A percentile compares a stretch with the other conserved stretches of the same genome.
Conservation (phyloP, 1,139 yeast species). For the Starmera stellimalicola region DNA sequence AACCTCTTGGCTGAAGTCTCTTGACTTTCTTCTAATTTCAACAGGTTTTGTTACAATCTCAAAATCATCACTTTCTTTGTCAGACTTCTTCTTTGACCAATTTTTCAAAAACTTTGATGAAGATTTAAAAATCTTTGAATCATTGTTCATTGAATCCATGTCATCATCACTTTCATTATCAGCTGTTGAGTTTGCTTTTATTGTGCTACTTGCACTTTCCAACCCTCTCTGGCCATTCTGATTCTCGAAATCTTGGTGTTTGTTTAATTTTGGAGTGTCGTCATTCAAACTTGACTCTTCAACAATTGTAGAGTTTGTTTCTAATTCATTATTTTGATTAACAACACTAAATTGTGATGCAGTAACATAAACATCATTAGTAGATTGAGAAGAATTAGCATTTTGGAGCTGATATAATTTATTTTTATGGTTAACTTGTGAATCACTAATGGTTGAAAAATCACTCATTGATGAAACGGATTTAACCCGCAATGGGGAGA, state of each 20-base stretch:
- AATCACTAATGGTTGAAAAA: conserved; percentile 10
- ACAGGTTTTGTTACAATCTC: conserved; percentile 11
- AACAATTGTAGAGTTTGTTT: conserved; percentile 4
- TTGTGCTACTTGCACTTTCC: too few species aligned
- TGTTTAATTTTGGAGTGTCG: conserved; percentile 1
- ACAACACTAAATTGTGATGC: conserved; percentile 29
- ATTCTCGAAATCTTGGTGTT: background rate
- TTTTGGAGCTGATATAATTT: conserved; percentile 19
- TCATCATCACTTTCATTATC: conserved; percentile 5
- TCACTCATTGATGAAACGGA: conserved; percentile 1
- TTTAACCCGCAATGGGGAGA: background rate
- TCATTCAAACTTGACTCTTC: too few species aligned
- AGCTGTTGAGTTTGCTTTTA: too few species aligned
- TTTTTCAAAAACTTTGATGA: conserved; percentile 14
- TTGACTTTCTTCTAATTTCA: background rate
- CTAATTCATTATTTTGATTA: conserved; percentile 5
- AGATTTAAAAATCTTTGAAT: too few species aligned
- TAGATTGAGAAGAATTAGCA: conserved; percentile 14
- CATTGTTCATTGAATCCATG: too few species aligned
- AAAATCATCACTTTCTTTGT: conserved; percentile 8
- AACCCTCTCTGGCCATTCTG: background rate
- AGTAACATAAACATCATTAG: conserved; percentile 32
- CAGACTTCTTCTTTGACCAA: conserved; percentile 13
- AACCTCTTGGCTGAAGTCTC: background rate
- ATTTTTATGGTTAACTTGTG: conserved; percentile 4